Conservation (phyloP, 2,329 filamentous ascomycete species). For the Truncatella angustata region DNA sequence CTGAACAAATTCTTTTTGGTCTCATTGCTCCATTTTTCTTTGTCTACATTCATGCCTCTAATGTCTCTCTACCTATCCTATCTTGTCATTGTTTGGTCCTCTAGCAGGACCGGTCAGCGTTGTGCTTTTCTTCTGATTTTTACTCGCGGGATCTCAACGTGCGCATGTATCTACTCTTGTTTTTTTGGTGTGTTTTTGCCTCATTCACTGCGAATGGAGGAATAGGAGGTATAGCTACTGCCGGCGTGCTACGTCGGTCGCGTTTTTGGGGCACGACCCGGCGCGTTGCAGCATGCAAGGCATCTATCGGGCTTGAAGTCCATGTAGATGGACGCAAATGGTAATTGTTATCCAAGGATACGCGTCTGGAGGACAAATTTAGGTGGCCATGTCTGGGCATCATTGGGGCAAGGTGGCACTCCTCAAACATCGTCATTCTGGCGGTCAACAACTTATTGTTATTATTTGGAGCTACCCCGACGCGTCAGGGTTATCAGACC, state of each 20-base stretch:
- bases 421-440: background rate
- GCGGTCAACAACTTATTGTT: background rate
- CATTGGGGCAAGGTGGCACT: background rate
- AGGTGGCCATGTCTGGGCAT: background rate
- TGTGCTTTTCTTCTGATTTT: background rate
- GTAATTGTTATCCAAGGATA: background rate
- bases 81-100: background rate
- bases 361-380: background rate
- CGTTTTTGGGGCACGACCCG: too few relatives aligned
- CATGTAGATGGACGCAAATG: background rate
- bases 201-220: too few relatives aligned
- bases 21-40: conserved; percentile 9
- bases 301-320: too few relatives aligned
- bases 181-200: background rate
- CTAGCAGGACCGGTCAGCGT: conserved; percentile 1
- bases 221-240: too few relatives aligned
- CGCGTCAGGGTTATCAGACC: conserved; percentile 4
- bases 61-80: background rate
- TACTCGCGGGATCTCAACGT: background rate
- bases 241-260: background rate
- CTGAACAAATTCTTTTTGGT: conserved; percentile 12
- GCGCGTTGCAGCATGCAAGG: too few relatives aligned
- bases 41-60: conserved; percentile 2
- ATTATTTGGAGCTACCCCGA: too few relatives aligned
- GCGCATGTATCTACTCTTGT: background rate